phyloP scores from a whole-genome alignment of 2,329 filamentous ascomycete genomes.

The Scytalidium lignicola region DNA sequence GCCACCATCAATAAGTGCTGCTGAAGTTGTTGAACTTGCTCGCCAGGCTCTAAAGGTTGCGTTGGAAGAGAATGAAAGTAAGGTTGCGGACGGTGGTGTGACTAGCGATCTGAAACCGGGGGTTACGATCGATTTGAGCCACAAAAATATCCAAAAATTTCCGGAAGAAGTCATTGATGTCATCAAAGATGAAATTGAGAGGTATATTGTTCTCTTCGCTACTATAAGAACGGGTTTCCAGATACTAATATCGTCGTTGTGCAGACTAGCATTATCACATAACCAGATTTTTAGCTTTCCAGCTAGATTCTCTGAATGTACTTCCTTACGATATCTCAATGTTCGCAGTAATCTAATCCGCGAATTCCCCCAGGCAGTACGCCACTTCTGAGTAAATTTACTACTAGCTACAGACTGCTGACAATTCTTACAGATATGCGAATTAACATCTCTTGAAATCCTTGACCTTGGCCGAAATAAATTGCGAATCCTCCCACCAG shows the following conservation, averaged over 20 bases:
- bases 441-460: conserved; percentile 82
- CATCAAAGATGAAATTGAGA: conserved; percentile 30
- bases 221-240: conserved; percentile 21
- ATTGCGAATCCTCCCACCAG: conserved; percentile 69
- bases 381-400: conserved; percentile 23
- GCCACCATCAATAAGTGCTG: conserved; percentile 49
- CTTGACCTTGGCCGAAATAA: conserved; percentile 88
- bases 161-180: conserved; percentile 32
- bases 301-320: conserved; percentile 67
- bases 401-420: conserved; percentile 4
- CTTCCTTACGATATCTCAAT: conserved; percentile 73
- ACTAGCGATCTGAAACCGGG: conserved; percentile 58
- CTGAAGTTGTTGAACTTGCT: conserved; percentile 60
- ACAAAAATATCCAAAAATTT: conserved; percentile 59
- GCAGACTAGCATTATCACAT: conserved; percentile 73
- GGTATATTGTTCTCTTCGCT: conserved; percentile 19
- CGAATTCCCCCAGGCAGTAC: conserved; percentile 60
- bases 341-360: conserved; percentile 70
- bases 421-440: conserved; percentile 60
- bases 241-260: conserved; percentile 14
- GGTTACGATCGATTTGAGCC: conserved; percentile 73
- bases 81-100: conserved; percentile 55
- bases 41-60: conserved; percentile 64
- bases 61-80: conserved; percentile 58
- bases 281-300: conserved; percentile 70